phyloP scores from a whole-genome alignment of 805 yeast species.

The Pichia cabralensis region DNA sequence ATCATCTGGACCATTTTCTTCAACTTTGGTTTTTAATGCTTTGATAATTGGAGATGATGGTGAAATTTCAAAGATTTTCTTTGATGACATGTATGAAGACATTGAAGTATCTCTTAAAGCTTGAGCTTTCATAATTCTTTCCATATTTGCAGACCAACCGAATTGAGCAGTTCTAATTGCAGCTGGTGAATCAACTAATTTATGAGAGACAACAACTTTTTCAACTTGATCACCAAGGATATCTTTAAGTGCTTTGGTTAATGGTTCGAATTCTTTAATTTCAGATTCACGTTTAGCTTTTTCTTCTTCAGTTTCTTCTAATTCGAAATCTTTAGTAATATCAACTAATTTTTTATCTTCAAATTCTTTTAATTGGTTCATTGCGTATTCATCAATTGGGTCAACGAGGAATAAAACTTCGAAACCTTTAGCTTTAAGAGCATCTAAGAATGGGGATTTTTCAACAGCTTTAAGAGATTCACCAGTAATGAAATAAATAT shows the following conservation, averaged over 20 bases:
- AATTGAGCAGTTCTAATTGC: conserved; percentile 99
- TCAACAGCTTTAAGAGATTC: conserved; percentile 96
- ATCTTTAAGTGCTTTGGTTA: conserved; percentile 94
- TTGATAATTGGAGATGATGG: conserved; percentile 92
- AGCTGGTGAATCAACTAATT: conserved; percentile 97
- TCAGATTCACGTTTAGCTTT: conserved; percentile 90
- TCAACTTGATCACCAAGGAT: conserved; percentile 97
- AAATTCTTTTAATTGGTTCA: conserved; percentile 98
- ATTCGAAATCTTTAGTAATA: conserved; percentile 97
- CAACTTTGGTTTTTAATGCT: conserved; percentile 95
- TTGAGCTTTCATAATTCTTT: conserved; percentile 99
- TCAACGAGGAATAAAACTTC: conserved; percentile 97
- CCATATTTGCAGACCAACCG: conserved; percentile 99
- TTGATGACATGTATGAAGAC: conserved; percentile 99
- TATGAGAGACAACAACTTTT: conserved; percentile 97
- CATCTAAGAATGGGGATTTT: conserved; percentile 98
- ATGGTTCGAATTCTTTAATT: conserved; percentile 81
- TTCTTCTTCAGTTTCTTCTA: conserved; percentile 98
- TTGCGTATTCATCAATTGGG: conserved; percentile 99
- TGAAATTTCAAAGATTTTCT: conserved; percentile 98
- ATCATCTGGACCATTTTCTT: conserved; percentile 94
- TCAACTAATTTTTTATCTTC: conserved; percentile 99
- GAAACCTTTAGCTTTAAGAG: conserved; percentile 94
- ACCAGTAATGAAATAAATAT: conserved; percentile 98
- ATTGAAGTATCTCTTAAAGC: conserved; percentile 97